These are phyloP conservation scores for Lactarius quietus DNA, from an alignment of 768 basidiomycete genomes.

Conservation along the genomic window DNA sequence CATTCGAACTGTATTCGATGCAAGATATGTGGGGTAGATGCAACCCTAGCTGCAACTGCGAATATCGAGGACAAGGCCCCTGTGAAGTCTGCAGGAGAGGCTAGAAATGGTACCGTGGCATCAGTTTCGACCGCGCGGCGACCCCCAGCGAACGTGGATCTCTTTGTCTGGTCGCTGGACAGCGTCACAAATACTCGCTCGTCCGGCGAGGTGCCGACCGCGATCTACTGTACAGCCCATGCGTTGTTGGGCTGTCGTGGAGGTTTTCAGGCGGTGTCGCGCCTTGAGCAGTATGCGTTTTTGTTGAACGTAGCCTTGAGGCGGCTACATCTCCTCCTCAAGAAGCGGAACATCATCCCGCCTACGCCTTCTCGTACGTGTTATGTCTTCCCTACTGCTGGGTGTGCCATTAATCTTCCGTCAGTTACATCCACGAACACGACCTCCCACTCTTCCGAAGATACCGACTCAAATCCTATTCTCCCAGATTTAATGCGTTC, in stretches of 20 bases:
- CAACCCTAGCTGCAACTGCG: constrained; percentile 50
- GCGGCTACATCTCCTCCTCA: constrained; percentile 80
- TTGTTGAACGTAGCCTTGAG: constrained; percentile 92
- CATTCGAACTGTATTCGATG: constrained; percentile 92
- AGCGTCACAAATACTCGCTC: constrained; percentile 62
- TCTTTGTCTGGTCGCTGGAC: constrained; percentile 75
- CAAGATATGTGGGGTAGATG: constrained; percentile 70
- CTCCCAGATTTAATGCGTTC: constrained; percentile 89
- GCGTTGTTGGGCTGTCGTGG: constrained; percentile 57
- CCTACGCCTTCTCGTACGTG: constrained; percentile 59
- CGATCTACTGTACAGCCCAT: constrained; percentile 78
- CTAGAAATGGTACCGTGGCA: constrained; percentile 40
- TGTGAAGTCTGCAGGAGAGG: constrained; percentile 44
- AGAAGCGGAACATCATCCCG: constrained; percentile 88
- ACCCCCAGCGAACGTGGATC: constrained; percentile 74
- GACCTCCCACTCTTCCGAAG: constrained; percentile 26
- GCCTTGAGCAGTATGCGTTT: constrained; percentile 97
- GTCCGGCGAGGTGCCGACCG: constrained; percentile 67
- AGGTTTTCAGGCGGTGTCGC: constrained; percentile 89
- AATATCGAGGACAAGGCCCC: constrained; percentile 53
- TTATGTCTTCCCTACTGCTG: constrained; percentile 9
- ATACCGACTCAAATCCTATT: constrained; percentile 72
- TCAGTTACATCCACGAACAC: constrained; percentile 32
- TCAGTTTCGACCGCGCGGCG: constrained; percentile 64
- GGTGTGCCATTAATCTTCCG: constrained; percentile 27